Evolutionary conservation across 768 basidiomycete genomes (phyloP), one percentile per base, ranked within the genome.

Genomic region (Pulveroboletus sp.): DNA sequence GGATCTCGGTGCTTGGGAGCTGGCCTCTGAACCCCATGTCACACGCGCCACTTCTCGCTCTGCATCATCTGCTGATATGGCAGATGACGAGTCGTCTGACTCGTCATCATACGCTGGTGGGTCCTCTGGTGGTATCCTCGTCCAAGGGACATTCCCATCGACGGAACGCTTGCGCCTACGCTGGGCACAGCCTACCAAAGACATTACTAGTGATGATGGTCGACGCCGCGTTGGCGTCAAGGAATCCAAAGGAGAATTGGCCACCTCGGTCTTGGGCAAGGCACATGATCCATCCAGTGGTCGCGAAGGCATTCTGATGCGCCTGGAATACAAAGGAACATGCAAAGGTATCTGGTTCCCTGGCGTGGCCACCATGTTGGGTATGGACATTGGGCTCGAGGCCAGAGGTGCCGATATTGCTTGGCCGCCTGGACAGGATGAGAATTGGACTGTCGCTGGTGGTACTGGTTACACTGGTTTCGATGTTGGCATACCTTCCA

Each of bases 51-150:
- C 72, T 6, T 75, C 79, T 12, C 78, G 84, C 29, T 67, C 79
- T 1, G 75, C 75, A 43, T 84, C 85, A 6, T 83, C 83, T 58
- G 81, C 75, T 35, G 76, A 85, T 59, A 82, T 89, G 60, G 88
- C 88, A 0, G 88, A 91, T 55, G 89, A 89, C 56, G 88, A 91
- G 60, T 85, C 86, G 4, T 86, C 85, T 34, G 88, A 89, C 61
- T 84, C 86, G 1, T 83, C 73, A 65, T 30, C 76, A 64, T 27
- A 71, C 73, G 30, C 60, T 8, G 77, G 78, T 2, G 71, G 72
- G 1, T 74, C 79, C 51, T 69, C 80, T 16, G 82, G 85, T 36
- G 82, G 79, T 1, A 83, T 80, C 49, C 76, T 79, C 16, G 76
- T 89, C n/a, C 82, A 83, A 62, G 88, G 88, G 4, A 81, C 85